Percentiles rank a stretch among this genome's conserved stretches.
Evolutionary conservation across 768 basidiomycete species (phyloP).

Genomic region (Pleurotus djamor): DNA sequence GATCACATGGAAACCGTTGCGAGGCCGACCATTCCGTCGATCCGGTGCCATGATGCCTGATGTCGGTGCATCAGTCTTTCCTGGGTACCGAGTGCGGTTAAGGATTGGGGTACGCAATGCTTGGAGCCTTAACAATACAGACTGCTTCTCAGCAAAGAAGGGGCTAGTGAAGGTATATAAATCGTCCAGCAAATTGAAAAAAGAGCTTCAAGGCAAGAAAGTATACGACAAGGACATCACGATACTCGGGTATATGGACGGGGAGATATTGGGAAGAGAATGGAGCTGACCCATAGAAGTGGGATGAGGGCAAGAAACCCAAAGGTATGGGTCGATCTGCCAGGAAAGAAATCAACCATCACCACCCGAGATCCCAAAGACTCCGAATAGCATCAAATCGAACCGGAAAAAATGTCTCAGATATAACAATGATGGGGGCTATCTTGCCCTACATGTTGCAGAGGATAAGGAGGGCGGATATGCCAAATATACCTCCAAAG

Average conservation of each 20-base stretch:
- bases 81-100: no score
- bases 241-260: not conserved
- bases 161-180: not conserved
- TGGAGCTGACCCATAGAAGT: not conserved
- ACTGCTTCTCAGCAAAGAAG: not conserved
- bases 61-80: no score
- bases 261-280: not conserved
- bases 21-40: no score
- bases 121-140: not conserved
- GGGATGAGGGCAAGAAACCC: not conserved
- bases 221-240: not conserved
- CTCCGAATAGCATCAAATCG: not conserved
- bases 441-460: slow-evolving; percentile 47
- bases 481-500: slow-evolving; percentile 42
- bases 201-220: not conserved
- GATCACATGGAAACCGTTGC: no score
- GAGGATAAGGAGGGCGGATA: slow-evolving; percentile 47
- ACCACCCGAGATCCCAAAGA: not conserved
- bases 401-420: not conserved
- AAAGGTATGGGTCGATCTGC: not conserved
- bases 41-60: no score
- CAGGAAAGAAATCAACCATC: not conserved
- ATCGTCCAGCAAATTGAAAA: not conserved
- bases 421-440: not conserved
- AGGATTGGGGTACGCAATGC: no score